These are phyloP conservation scores for Globisporangium ultimum DNA, from an alignment of 352 stramenopile genomes.

Conservation along the genomic window DNA sequence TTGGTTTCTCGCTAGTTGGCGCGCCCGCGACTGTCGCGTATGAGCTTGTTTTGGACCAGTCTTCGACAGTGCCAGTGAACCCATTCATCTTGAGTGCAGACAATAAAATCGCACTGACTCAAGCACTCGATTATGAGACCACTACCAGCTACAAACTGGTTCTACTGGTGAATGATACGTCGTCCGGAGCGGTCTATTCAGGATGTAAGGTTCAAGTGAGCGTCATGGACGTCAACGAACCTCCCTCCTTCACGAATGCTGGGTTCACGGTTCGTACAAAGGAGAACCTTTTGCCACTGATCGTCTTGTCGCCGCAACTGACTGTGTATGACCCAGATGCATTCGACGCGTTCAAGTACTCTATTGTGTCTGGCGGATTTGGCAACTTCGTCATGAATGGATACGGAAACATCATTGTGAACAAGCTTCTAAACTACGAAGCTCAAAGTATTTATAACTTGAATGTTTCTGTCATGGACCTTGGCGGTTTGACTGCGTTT, in stretches of 20 bases:
- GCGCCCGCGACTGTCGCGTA: constrained; percentile 13
- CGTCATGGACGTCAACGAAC: constrained; percentile 53
- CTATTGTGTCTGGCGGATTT: constrained; percentile 29
- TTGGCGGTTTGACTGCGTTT: constrained; percentile 28
- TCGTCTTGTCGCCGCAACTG: constrained; percentile 26
- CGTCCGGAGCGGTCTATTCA: constrained; percentile 6
- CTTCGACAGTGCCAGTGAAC: neutral
- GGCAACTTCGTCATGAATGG: constrained; percentile 38
- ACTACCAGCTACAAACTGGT: constrained; percentile 10
- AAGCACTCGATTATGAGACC: constrained; percentile 28
- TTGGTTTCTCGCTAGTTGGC: constrained; percentile 30
- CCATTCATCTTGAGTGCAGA: constrained; percentile 10
- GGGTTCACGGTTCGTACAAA: constrained; percentile 21
- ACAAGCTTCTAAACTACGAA: constrained; percentile 41
- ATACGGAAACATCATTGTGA: constrained; percentile 37
- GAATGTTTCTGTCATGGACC: constrained; percentile 36
- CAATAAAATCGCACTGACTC: constrained; percentile 17
- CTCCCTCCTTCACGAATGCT: constrained; percentile 26
- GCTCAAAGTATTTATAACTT: constrained; percentile 27
- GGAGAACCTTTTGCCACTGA: constrained; percentile 36
- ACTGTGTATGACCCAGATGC: constrained; percentile 33
- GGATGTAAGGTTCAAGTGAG: constrained; percentile 37
- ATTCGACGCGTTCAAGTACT: constrained; percentile 39
- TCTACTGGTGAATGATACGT: constrained; percentile 24
- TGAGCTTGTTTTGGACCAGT: neutral